Evolutionary conservation across 1,284 basidiomycete genomes (phyloP).

Genomic region (Schizophyllum commune): DNA sequence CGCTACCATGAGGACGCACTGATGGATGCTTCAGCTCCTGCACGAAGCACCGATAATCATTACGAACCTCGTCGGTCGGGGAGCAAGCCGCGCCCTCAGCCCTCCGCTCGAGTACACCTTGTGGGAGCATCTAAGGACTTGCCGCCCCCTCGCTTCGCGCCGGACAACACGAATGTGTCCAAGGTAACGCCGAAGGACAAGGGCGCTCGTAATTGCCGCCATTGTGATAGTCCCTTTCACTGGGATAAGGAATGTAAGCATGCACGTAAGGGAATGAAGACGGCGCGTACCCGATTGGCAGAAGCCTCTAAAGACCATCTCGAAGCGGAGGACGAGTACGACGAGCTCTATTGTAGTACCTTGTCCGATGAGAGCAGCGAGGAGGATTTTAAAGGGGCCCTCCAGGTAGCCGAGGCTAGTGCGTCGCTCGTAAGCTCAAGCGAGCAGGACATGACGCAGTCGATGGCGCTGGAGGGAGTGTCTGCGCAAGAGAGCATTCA

Average conservation of each 20-base stretch:
- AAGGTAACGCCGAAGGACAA: constrained; percentile 19
- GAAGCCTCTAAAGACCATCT: constrained; percentile 9
- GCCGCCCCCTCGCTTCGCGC: constrained; percentile 7
- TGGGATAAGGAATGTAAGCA: constrained; percentile 26
- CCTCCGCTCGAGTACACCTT: constrained; percentile 1
- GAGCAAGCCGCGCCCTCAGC: no score
- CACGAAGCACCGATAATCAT: constrained; percentile 12
- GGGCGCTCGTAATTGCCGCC: constrained; percentile 24
- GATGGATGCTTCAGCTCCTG: constrained; percentile 11
- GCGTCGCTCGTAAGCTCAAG: not conserved
- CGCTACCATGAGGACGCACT: constrained; percentile 14
- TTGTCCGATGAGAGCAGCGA: not conserved
- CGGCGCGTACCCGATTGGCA: constrained; percentile 14
- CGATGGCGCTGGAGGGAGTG: constrained; percentile 2
- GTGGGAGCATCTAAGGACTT: not conserved
- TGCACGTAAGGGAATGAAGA: constrained; percentile 10
- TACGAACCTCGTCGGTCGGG: constrained; percentile 9
- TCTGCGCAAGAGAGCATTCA: not conserved
- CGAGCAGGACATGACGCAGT: not conserved
- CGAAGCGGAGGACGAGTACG: constrained; percentile 14
- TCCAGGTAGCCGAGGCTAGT: not conserved
- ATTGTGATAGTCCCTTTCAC: constrained; percentile 28
- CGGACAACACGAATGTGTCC: constrained; percentile 11
- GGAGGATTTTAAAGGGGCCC: constrained; percentile 12
- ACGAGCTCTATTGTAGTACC: constrained; percentile 11